A percentile compares a stretch with the other conserved stretches of the same genome.
Conservation (phyloP, 1,284 basidiomycete species). For the Leccinum huronense region DNA sequence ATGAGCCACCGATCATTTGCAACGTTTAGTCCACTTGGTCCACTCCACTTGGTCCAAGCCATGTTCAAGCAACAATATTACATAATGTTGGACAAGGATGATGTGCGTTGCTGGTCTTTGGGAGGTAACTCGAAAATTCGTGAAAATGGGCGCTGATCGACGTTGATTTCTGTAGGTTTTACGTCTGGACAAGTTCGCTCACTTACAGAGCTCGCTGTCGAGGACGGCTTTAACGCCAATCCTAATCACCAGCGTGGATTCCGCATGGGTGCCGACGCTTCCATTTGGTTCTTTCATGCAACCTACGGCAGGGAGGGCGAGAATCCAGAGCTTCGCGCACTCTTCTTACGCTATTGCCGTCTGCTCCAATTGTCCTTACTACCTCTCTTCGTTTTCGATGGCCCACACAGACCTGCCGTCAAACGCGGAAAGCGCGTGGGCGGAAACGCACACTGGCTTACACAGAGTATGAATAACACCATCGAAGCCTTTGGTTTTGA, state of each 20-base stretch:
- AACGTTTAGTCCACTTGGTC: no score
- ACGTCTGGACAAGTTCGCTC: constrained; percentile 58
- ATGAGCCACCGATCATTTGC: no score
- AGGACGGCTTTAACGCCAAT: constrained; percentile 69
- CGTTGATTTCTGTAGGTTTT: constrained; percentile 46
- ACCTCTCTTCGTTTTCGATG: constrained; percentile 94
- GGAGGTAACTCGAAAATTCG: constrained; percentile 29
- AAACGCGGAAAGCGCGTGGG: constrained; percentile 80
- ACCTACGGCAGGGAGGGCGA: constrained; percentile 73
- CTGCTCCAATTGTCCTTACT: constrained; percentile 79
- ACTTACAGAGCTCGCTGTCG: constrained; percentile 64
- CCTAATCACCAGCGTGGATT: constrained; percentile 57
- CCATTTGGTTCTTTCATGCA: constrained; percentile 82
- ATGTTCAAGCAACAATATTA: no score
- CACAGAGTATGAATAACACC: constrained; percentile 72
- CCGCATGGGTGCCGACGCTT: constrained; percentile 74
- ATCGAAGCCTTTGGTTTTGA: constrained; percentile 89
- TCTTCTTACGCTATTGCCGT: constrained; percentile 73
- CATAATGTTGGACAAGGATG: constrained; percentile 25
- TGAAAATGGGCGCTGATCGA: constrained; percentile 1
- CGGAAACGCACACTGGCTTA: constrained; percentile 61
- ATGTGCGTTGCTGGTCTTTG: constrained; percentile 52
- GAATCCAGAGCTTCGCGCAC: constrained; percentile 71
- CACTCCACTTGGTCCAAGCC: no score
- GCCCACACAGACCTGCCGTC: constrained; percentile 75